A percentile compares a stretch with the other conserved stretches of the same genome.
Evolutionary conservation across 805 yeast genomes (phyloP).

Genomic region (Starmerella powellii): DNA sequence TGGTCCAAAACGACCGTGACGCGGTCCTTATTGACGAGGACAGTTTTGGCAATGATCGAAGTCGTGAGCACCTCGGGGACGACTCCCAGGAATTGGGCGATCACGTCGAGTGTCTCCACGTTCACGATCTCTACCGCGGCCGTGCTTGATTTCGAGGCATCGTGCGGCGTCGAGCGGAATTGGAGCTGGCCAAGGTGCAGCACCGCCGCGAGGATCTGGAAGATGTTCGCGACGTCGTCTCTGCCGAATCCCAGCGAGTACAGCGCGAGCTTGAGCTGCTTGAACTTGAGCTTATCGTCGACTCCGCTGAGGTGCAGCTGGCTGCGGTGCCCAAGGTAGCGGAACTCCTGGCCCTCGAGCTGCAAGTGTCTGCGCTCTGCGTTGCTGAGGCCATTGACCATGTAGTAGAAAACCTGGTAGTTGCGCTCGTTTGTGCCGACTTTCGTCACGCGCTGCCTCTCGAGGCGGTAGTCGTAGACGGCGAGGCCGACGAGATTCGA

Average conservation of each 20-base stretch:
- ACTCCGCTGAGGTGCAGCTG: slow-evolving; percentile 33
- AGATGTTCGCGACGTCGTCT: slow-evolving; percentile 38
- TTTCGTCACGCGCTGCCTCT: slow-evolving; percentile 41
- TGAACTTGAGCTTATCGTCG: slow-evolving; percentile 40
- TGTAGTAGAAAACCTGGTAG: slow-evolving; percentile 48
- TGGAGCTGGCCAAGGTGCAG: slow-evolving; percentile 35
- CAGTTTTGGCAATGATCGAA: slow-evolving; percentile 32
- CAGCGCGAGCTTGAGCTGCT: slow-evolving; percentile 38
- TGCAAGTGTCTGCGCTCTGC: slow-evolving; percentile 34
- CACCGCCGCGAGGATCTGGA: slow-evolving; percentile 36
- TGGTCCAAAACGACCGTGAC: slow-evolving; percentile 34
- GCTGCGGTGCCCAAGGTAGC: slow-evolving; percentile 37
- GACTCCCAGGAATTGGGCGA: slow-evolving; percentile 33
- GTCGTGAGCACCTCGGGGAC: slow-evolving; percentile 30
- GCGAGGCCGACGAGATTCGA: slow-evolving; percentile 42
- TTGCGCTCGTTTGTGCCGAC: slow-evolving; percentile 44
- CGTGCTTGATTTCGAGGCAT: slow-evolving; percentile 28
- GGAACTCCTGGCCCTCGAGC: slow-evolving; percentile 30
- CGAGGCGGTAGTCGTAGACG: slow-evolving; percentile 44
- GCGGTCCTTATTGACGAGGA: slow-evolving; percentile 29
- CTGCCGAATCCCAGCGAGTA: slow-evolving; percentile 38
- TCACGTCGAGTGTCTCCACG: slow-evolving; percentile 27
- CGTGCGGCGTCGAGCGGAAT: slow-evolving; percentile 28
- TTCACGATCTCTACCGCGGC: slow-evolving; percentile 31
- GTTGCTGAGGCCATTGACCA: slow-evolving; percentile 39